Base-by-base conservation (phyloP, 495 filamentous ascomycete species). In the Friedmanniomyces endolithicus region DNA sequence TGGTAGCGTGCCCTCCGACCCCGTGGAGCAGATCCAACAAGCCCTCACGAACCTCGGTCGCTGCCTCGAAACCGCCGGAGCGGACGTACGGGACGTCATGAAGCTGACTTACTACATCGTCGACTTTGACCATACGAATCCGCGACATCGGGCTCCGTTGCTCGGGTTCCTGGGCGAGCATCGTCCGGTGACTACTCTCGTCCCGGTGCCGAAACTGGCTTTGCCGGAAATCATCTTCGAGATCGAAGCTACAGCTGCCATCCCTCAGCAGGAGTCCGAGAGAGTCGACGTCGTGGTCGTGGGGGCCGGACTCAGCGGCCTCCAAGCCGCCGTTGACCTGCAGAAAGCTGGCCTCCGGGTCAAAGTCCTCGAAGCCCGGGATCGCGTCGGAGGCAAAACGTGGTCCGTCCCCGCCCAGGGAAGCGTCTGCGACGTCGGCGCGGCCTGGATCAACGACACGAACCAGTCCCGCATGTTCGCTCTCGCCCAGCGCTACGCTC, bases 381-480 rank as follows among this genome's bases (percentile, higher is more conserved):
- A 75, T 56, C 68, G 72, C 8, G 74, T 79, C 1, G 78, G 78
- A 2, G 78, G 78, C 39, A 77, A 76, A 53, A 73, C 68, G 0
- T 72, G 65, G 59, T 67, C 63, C 17, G 37, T 60, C 2, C 55
- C 56, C 1, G 52, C 63, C 0, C 39, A 53, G 8, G 53, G 55
- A 40, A 66, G 65, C 29, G 53, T 58, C n/a, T 65, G 69, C 20
- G 76, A 78, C 37, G 53, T 78, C 20, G 76, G 75, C 2, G 75
- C 72, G 0, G 73, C 73, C 3, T 78, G 75, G 76, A 71, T 78
- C 49, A 79, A 78, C 60, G 69, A 75, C 43, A 72, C 67, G 1
- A 76, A 68, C 39, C 77, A 80, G 55, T 61, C 50, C 11, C 60
- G 63, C 31, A 68, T 78, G 14, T 68, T 56, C 48, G 60, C 55